phyloP scores from a whole-genome alignment of 2,329 filamentous ascomycete genomes.

The Akanthomyces uredinophilus region DNA sequence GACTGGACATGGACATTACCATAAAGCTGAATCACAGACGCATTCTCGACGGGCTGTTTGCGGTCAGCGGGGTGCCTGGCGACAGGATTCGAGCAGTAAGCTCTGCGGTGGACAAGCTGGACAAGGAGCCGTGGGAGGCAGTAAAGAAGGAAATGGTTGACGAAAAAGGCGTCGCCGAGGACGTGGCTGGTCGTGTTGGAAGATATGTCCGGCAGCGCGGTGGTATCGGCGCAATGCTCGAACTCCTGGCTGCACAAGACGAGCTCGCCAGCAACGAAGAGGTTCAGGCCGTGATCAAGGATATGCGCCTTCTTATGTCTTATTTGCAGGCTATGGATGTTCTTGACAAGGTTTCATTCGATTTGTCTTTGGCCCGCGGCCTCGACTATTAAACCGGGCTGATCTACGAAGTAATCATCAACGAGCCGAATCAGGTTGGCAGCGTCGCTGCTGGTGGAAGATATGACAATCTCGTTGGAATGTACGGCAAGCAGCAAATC shows the following conservation, averaged over 20 bases:
- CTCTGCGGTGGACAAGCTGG: constrained; percentile 90
- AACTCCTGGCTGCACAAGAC: constrained; percentile 52
- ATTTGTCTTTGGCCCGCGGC: constrained; percentile 81
- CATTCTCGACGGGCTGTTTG: constrained; percentile 79
- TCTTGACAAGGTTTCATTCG: constrained; percentile 73
- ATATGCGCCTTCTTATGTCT: constrained; percentile 73
- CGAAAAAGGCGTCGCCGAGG: constrained; percentile 73
- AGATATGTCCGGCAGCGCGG: constrained; percentile 74
- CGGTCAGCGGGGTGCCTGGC: constrained; percentile 74
- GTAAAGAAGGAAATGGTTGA: constrained; percentile 90
- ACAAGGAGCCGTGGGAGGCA: constrained; percentile 86
- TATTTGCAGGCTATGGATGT: constrained; percentile 76
- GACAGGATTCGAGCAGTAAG: constrained; percentile 87
- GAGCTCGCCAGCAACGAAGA: constrained; percentile 69
- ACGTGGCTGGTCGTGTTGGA: constrained; percentile 81
- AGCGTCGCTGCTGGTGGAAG: constrained; percentile 85
- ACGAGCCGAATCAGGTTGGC: constrained; percentile 74
- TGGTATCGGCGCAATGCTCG: constrained; percentile 61
- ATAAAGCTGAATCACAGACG: constrained; percentile 80
- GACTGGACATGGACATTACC: constrained; percentile 68
- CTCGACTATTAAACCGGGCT: constrained; percentile 88
- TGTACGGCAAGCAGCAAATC: constrained; percentile 83
- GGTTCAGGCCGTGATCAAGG: constrained; percentile 72
- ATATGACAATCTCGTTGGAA: constrained; percentile 89
- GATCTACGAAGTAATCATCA: constrained; percentile 84